Evolutionary conservation across 805 yeast genomes (phyloP).

Genomic region (Candida xiaguanensis): DNA sequence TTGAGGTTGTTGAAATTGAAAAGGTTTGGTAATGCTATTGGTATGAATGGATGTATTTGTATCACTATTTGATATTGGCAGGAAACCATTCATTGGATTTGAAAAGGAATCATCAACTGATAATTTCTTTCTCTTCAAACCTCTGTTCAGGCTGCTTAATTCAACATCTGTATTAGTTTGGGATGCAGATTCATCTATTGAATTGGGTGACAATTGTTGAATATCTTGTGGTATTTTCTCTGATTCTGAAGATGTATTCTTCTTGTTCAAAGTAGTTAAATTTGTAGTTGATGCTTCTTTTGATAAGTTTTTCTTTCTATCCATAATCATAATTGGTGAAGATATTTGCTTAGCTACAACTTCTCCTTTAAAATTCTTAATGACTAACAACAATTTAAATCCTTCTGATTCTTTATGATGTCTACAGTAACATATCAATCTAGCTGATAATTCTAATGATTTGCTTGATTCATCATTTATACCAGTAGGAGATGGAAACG

Average conservation of each 20-base stretch:
- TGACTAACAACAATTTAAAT: conserved; percentile 65
- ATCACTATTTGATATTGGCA: conserved; percentile 46
- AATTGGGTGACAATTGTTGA: conserved; percentile 59
- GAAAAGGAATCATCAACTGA: conserved; percentile 43
- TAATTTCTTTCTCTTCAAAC: conserved; percentile 46
- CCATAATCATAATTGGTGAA: conserved; percentile 84
- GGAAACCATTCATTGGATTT: conserved; percentile 41
- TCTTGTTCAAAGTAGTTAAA: conserved; percentile 12
- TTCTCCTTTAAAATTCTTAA: conserved; percentile 57
- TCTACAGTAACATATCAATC: conserved; percentile 93
- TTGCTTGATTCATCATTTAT: conserved; percentile 28
- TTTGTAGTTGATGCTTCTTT: conserved; percentile 20
- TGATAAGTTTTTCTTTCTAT: conserved; percentile 64
- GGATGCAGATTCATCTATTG: conserved; percentile 57
- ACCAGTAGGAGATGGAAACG: conserved; percentile 62
- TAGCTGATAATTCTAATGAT: conserved; percentile 51
- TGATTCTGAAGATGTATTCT: conserved; percentile 10
- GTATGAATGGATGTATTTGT: conserved; percentile 31
- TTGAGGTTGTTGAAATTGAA: conserved; percentile 7
- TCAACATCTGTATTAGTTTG: conserved; percentile 36
- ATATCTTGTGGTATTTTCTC: conserved; percentile 9
- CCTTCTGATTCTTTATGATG: conserved; percentile 91
- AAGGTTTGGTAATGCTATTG: conserved; percentile 6
- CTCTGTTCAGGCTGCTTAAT: conserved; percentile 24
- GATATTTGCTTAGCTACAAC: conserved; percentile 72